A percentile compares a stretch with the other conserved stretches of the same genome.
phyloP scores from a whole-genome alignment of 139 green algal species.

The Pleodorina starrii region DNA sequence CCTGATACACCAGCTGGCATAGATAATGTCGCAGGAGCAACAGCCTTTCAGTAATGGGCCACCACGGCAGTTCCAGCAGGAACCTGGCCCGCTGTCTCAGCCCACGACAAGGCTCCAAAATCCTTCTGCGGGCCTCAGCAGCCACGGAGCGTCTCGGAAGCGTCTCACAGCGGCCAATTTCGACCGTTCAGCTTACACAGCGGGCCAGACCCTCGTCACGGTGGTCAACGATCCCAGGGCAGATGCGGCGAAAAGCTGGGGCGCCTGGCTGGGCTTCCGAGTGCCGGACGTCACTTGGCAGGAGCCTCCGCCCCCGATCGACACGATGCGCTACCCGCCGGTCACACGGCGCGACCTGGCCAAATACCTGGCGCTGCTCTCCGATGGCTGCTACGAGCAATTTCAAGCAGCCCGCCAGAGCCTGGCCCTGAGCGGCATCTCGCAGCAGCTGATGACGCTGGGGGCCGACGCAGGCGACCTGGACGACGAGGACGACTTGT shows the following conservation, averaged over 20 bases:
- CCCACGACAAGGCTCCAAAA: not conserved
- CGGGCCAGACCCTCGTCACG: constrained; percentile 63
- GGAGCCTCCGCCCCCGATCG: constrained; percentile 57
- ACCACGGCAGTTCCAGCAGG: not conserved
- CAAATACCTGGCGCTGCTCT: constrained; percentile 58
- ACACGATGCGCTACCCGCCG: constrained; percentile 64
- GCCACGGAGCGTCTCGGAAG: constrained; percentile 18
- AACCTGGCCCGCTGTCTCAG: not conserved
- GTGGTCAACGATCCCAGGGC: constrained; percentile 69
- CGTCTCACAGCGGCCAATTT: not conserved
- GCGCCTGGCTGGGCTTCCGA: constrained; percentile 48
- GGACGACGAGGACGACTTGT: constrained; percentile 5
- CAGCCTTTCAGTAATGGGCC: not conserved
- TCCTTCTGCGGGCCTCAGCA: constrained; percentile 7
- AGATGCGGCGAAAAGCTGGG: constrained; percentile 40
- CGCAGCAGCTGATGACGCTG: constrained; percentile 46
- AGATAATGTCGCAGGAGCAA: constrained; percentile 12
- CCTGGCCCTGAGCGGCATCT: constrained; percentile 46
- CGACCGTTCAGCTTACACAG: constrained; percentile 25
- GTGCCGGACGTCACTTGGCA: constrained; percentile 47
- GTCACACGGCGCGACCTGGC: constrained; percentile 59
- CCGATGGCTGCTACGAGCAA: constrained; percentile 50
- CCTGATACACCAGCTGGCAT: too few species aligned
- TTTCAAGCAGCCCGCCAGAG: constrained; percentile 61
- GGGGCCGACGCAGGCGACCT: not conserved